phyloP scores from a whole-genome alignment of 768 basidiomycete genomes.

The Psilocybe sp. region DNA sequence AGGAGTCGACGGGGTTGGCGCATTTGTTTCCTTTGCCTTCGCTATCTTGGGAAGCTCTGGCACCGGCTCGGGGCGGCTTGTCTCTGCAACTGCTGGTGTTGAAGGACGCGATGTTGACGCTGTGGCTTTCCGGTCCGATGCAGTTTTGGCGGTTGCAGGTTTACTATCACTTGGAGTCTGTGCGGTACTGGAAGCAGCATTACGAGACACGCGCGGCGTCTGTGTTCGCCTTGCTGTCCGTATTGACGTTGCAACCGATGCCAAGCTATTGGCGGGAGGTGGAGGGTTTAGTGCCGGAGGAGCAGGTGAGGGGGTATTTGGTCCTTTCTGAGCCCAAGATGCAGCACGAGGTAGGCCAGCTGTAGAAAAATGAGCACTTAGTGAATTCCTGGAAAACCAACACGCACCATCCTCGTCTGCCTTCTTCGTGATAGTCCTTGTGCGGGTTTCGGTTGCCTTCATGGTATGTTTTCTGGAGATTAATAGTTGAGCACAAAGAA shows the following conservation, averaged over 20 bases:
- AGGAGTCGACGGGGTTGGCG: slow-evolving; percentile 24
- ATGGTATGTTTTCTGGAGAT: slow-evolving; percentile 81
- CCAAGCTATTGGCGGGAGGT: neutral
- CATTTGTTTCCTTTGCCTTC: slow-evolving; percentile 35
- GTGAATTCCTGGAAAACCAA: slow-evolving; percentile 4
- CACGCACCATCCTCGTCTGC: slow-evolving; percentile 56
- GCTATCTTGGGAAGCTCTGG: slow-evolving; percentile 32
- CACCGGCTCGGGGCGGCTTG: slow-evolving; percentile 48
- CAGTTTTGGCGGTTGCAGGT: slow-evolving; percentile 25
- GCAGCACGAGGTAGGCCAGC: slow-evolving; percentile 66
- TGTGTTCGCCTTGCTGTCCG: slow-evolving; percentile 44
- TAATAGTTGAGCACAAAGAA: slow-evolving; percentile 6
- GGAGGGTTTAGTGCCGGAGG: slow-evolving; percentile 15
- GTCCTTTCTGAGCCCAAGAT: slow-evolving; percentile 56
- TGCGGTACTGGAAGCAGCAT: slow-evolving; percentile 18
- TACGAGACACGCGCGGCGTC: slow-evolving; percentile 46
- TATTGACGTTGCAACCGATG: slow-evolving; percentile 15
- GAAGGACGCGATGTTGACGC: slow-evolving; percentile 60
- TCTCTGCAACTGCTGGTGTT: slow-evolving; percentile 50
- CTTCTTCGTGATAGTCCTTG: slow-evolving; percentile 53
- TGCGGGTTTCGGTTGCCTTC: slow-evolving; percentile 79
- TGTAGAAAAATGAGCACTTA: slow-evolving; percentile 9
- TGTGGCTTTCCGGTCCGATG: slow-evolving; percentile 42
- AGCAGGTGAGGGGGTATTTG: slow-evolving; percentile 7
- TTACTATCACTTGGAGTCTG: slow-evolving; percentile 31